Evolutionary conservation across 306 rosid genomes (phyloP).

Genomic region (Lithocarpus polystachyus): DNA sequence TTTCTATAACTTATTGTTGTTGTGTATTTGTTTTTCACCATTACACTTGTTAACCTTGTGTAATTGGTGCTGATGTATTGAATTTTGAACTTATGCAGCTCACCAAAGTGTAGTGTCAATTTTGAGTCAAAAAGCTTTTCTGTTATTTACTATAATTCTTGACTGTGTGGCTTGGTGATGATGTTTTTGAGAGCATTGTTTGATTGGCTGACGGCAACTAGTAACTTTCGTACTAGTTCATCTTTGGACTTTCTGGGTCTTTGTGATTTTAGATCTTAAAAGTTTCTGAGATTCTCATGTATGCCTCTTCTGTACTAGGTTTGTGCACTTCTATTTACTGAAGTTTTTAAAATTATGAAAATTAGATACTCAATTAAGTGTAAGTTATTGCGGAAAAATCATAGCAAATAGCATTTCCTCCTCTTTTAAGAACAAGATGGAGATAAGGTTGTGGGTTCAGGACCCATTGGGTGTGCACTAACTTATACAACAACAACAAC

Average conservation of each 20-base stretch:
- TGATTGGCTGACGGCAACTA: not conserved
- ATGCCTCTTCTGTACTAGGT: not conserved
- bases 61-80: not conserved
- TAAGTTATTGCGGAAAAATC: too few relatives aligned
- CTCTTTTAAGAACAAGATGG: too few relatives aligned
- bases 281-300: not conserved
- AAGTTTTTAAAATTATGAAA: too few relatives aligned
- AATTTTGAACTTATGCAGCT: not conserved
- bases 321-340: not conserved
- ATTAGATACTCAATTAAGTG: too few relatives aligned
- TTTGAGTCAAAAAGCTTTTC: not conserved
- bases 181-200: not conserved
- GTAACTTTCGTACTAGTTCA: not conserved
- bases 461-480: too few relatives aligned
- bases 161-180: not conserved
- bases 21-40: not conserved
- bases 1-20: not conserved
- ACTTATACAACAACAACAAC: too few relatives aligned
- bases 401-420: too few relatives aligned
- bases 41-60: not conserved
- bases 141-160: not conserved
- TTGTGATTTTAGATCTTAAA: not conserved
- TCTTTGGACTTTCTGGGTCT: not conserved
- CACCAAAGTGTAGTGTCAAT: not conserved
- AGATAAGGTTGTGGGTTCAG: too few relatives aligned